Percentiles rank a stretch among this genome's conserved stretches.
These are phyloP conservation scores for Stromatinia cepivora DNA, from an alignment of 2,329 filamentous ascomycete species.

Conservation along the genomic window DNA sequence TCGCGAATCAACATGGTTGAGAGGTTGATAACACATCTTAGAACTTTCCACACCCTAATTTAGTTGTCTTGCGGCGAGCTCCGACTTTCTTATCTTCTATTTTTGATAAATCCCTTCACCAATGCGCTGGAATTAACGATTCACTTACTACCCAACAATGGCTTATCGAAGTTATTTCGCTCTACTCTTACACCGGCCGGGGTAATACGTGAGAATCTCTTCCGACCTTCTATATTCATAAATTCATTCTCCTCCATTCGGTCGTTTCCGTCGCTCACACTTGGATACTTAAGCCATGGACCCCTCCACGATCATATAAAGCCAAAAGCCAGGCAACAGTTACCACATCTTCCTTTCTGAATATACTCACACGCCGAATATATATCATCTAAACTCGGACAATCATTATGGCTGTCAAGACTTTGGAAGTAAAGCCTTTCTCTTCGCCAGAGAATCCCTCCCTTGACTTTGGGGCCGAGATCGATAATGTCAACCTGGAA, in stretches of 20 bases:
- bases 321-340: background rate
- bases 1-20: no score
- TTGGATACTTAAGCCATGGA: conserved; percentile 1
- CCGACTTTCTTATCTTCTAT: conserved; percentile 9
- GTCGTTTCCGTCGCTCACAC: conserved; percentile 1
- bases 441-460: conserved; percentile 35
- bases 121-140: background rate
- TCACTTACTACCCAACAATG: background rate
- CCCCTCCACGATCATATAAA: background rate
- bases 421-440: conserved; percentile 36
- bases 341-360: background rate
- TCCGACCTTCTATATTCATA: background rate
- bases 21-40: conserved; percentile 7
- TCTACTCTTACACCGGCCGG: background rate
- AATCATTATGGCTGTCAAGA: conserved; percentile 37
- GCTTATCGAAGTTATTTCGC: background rate
- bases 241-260: background rate
- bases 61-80: conserved; percentile 9
- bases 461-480: conserved; percentile 61
- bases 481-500: conserved; percentile 60
- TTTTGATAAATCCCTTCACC: background rate
- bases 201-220: background rate
- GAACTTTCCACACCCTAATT: conserved; percentile 3
- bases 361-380: background rate
- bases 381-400: background rate